Evolutionary conservation across 768 basidiomycete species (phyloP).

Genomic region (Rhodotorula graminis): DNA sequence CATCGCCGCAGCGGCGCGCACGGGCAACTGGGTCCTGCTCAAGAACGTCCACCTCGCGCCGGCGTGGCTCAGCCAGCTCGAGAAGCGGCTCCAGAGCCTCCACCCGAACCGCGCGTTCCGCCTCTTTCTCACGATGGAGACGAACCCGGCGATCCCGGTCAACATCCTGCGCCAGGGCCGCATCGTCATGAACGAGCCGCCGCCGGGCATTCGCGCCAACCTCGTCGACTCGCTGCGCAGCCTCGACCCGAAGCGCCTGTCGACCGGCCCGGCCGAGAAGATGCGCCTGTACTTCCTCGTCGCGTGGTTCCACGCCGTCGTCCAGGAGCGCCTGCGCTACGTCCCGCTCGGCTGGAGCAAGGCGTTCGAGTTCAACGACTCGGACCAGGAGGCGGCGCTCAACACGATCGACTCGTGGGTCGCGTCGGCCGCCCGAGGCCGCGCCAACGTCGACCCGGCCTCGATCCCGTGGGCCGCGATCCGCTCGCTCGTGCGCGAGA

Average conservation of each 20-base stretch:
- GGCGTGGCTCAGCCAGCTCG: slow-evolving; percentile 89
- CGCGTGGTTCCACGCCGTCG: slow-evolving; percentile 98
- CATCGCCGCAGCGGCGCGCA: slow-evolving; percentile 82
- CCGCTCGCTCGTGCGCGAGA: slow-evolving; percentile 88
- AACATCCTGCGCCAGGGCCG: slow-evolving; percentile 94
- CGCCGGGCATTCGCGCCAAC: slow-evolving; percentile 94
- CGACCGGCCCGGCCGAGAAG: slow-evolving; percentile 87
- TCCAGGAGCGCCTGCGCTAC: slow-evolving; percentile 94
- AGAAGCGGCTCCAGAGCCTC: slow-evolving; percentile 91
- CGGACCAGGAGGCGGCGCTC: slow-evolving; percentile 89
- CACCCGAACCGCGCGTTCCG: slow-evolving; percentile 87
- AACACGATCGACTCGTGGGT: slow-evolving; percentile 90
- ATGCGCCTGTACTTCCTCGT: slow-evolving; percentile 88
- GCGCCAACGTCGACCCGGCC: slow-evolving; percentile 85
- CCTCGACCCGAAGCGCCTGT: slow-evolving; percentile 65
- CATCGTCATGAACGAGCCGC: slow-evolving; percentile 97
- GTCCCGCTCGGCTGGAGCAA: slow-evolving; percentile 96
- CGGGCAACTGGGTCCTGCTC: slow-evolving; percentile 91
- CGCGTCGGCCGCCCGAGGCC: slow-evolving; percentile 69
- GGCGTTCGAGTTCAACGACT: slow-evolving; percentile 97
- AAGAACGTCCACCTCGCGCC: slow-evolving; percentile 90
- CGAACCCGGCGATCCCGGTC: slow-evolving; percentile 86
- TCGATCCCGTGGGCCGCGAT: slow-evolving; percentile 92
- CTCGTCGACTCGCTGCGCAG: slow-evolving; percentile 78
- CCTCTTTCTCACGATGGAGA: slow-evolving; percentile 96